Evolutionary conservation across 208 protist genomes (phyloP).

Genomic region (Wallacemonas collosoma): DNA sequence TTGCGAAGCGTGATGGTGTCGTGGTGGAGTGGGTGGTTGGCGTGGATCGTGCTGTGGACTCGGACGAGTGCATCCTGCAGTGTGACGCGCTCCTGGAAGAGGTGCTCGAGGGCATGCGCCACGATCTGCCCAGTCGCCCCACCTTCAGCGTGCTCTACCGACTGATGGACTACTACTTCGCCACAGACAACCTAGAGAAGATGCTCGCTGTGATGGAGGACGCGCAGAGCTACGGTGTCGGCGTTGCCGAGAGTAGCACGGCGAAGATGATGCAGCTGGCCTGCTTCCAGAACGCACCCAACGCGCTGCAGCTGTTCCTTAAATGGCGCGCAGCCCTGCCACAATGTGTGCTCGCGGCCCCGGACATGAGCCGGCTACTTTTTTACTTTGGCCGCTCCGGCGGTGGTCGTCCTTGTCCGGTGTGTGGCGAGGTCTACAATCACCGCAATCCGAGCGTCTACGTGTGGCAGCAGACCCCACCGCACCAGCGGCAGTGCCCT

Average conservation of each 20-base stretch:
- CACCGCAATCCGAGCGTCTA: slow-evolving; percentile 85
- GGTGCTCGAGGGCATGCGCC: slow-evolving; percentile 68
- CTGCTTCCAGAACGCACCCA: slow-evolving; percentile 82
- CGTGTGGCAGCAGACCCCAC: slow-evolving; percentile 80
- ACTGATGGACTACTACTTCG: slow-evolving; percentile 92
- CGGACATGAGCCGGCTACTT: slow-evolving; percentile 88
- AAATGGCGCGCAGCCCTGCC: slow-evolving; percentile 78
- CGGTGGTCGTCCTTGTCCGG: slow-evolving; percentile 73
- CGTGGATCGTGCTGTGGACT: slow-evolving; percentile 73
- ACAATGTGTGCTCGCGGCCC: slow-evolving; percentile 89
- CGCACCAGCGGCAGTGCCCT: slow-evolving; percentile 79
- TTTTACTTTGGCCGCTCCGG: slow-evolving; percentile 86
- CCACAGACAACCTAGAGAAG: slow-evolving; percentile 91
- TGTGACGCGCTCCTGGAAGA: slow-evolving; percentile 88
- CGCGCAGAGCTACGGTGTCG: slow-evolving; percentile 62
- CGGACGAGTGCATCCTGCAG: slow-evolving; percentile 85
- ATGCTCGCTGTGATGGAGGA: slow-evolving; percentile 92
- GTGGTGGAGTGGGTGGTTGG: slow-evolving; percentile 88
- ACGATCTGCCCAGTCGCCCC: slow-evolving; percentile 72
- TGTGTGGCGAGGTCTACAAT: slow-evolving; percentile 86
- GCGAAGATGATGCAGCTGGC: slow-evolving; percentile 92
- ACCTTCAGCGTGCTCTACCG: slow-evolving; percentile 87
- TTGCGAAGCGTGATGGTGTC: slow-evolving; percentile 84
- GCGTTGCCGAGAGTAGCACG: slow-evolving; percentile 85
- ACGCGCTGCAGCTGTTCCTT: slow-evolving; percentile 79